phyloP scores from a whole-genome alignment of 2,329 filamentous ascomycete genomes.

The Talaromyces sp. region DNA sequence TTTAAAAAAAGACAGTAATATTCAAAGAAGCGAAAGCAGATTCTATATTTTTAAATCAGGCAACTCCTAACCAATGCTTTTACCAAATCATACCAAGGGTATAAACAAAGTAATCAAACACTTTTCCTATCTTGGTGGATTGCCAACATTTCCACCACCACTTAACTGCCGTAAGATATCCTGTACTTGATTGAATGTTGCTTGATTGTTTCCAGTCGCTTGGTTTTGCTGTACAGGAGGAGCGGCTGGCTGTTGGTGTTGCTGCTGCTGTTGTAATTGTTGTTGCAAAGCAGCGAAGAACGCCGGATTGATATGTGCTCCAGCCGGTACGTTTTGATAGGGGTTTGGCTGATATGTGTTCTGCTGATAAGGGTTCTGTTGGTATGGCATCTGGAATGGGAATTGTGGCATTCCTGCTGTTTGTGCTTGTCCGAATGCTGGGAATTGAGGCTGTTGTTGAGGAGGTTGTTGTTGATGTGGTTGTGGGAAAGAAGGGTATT shows the following conservation, averaged over 20 bases:
- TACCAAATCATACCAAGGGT: constrained; percentile 1
- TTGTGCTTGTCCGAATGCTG: constrained; percentile 19
- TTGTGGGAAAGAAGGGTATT: constrained; percentile 28
- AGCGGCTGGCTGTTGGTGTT: constrained; percentile 18
- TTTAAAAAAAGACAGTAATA: not conserved
- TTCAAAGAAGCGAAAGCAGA: not conserved
- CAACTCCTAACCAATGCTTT: constrained; percentile 18
- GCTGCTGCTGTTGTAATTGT: constrained; percentile 40
- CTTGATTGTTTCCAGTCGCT: constrained; percentile 28
- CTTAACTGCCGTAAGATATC: constrained; percentile 41
- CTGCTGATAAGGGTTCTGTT: constrained; percentile 44
- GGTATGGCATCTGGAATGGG: constrained; percentile 41
- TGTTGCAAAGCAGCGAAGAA: constrained; percentile 53
- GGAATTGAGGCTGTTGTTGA: constrained; percentile 28
- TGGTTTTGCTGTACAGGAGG: constrained; percentile 16
- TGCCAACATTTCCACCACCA: constrained; percentile 28
- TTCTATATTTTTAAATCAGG: not conserved
- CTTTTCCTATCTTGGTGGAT: constrained; percentile 14
- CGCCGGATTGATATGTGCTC: constrained; percentile 58
- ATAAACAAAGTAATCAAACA: not conserved
- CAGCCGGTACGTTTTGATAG: constrained; percentile 39
- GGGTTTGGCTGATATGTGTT: constrained; percentile 44
- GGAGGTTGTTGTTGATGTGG: constrained; percentile 39
- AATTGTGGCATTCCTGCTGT: constrained; percentile 35
- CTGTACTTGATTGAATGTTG: constrained; percentile 43